Base-by-base conservation (phyloP, 768 basidiomycete genomes). In the Suillus fuscotomentosus region DNA sequence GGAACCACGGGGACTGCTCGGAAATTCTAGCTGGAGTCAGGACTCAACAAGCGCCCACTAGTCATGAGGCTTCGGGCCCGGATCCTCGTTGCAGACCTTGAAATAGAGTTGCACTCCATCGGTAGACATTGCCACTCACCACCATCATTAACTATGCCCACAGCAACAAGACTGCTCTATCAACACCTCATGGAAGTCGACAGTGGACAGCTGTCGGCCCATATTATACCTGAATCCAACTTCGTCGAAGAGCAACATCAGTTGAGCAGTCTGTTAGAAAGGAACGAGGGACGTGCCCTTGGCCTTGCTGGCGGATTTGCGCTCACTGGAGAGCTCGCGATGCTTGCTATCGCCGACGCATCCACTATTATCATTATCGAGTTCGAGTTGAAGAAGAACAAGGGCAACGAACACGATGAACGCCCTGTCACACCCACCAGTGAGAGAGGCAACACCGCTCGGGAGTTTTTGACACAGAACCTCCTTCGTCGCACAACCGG, bases 331-430 rank as follows among this genome's bases (percentile, higher is more conserved):
- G 53, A 62, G 11, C 73, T 76, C 34, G 67, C 65, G 22, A 38
- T 73, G 60, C 69, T 76, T 55, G 73, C 72, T 22, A 47, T 76
- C 57, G 69, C 76, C 2, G 75, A 76, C 13, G 63, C 69, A 39
- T 62, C 73, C 42, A 63, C 72, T 2, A 61, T 78, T 5, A 1
- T 77, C 60, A 61, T 75, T 47, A 64, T 76, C 50, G 64, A 77
- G 38, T 74, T 78, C 15, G 11, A 38, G 15, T 34, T 56, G 2
- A 61, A 39, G 8, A 68, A 63, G 2, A 66, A 67, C 67, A 77
- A 75, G 71, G 72, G 71, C 75, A 76, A 77, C 73, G 72, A 63
- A 70, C 75, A 70, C 72, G 76, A 36, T 73, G 68, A 53, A 7
- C 63, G 70, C 3, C 65, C 75, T 2, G n/a, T 66, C 4, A 8